Base-by-base conservation (phyloP, 495 filamentous ascomycete species). In the Penicillium silybi region DNA sequence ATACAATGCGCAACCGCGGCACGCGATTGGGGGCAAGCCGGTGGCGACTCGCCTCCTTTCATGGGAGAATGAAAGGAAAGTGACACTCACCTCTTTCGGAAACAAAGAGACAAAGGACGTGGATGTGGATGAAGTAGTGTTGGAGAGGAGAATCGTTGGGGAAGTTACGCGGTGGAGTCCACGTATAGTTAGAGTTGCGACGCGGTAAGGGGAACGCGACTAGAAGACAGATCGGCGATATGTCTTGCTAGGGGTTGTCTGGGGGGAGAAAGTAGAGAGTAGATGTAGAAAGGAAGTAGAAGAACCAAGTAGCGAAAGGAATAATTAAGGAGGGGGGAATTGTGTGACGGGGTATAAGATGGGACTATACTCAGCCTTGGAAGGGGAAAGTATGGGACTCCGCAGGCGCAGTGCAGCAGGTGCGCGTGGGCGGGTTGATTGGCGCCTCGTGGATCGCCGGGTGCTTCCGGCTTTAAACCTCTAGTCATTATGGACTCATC, bases 401-500 rank as follows among this genome's bases (percentile, higher is more conserved):
- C 50, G 51, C 51, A 54, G 50, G 48, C 47, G 47, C 51, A 42
- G 26, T 17, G 32, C 56, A 58, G 46, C 42, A 32, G 53, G 29
- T 41, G 57, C 57, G 50, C 61, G 58, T 64, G 61, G 57, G 58
- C 37, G 40, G 32, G 42, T 46, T 64, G 61, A 64, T 64, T 64
- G 61, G 61, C 58, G 49, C 53, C 44, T 62, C 56, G 59, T 55
- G 47, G 57, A 54, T 44, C 25, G 39, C 61, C 61, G 58, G 61
- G 43, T 47, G 39, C 39, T 45, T 58, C 58, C 61, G 58, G 61
- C 23, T 18, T 17, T 29, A 6, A 6, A 11, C 19, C 18, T 26
- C 40, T 22, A 20, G 37, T 19, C 37, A 41, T 20, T 0, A 41
- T 19, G 38, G 15, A 10, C 18, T 19, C 16, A 19, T 41, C 37